These are phyloP conservation scores for Pythium oligandrum DNA, from an alignment of 352 stramenopile genomes.

Conservation along the genomic window DNA sequence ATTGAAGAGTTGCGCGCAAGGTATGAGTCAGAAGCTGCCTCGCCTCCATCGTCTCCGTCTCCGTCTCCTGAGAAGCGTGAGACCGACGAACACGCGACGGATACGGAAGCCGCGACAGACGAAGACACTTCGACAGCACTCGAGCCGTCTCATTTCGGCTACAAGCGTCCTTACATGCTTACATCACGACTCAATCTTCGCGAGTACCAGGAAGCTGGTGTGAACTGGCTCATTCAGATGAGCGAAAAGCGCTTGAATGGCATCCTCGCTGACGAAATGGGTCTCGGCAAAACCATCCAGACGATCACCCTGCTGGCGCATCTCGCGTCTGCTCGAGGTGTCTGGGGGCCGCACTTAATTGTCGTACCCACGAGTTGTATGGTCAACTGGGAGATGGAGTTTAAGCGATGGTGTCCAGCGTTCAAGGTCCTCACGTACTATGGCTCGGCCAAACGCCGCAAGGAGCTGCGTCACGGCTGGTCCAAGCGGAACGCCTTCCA, in stretches of 20 bases:
- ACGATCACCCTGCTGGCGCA: slow-evolving; percentile 98
- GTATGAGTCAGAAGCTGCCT: too few species aligned
- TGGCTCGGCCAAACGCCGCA: slow-evolving; percentile 94
- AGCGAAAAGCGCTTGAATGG: slow-evolving; percentile 96
- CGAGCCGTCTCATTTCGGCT: slow-evolving; percentile 17
- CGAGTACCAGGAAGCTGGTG: slow-evolving; percentile 79
- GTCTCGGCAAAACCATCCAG: slow-evolving; percentile 97
- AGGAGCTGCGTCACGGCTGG: slow-evolving; percentile 91
- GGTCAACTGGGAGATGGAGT: slow-evolving; percentile 99
- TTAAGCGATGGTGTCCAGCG: slow-evolving; percentile 96
- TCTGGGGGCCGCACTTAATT: slow-evolving; percentile 98
- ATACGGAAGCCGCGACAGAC: too few species aligned
- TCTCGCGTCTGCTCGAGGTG: slow-evolving; percentile 83
- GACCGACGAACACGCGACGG: too few species aligned
- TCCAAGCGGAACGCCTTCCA: slow-evolving; percentile 96
- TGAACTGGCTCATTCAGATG: slow-evolving; percentile 99
- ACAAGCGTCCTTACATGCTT: slow-evolving; percentile 66
- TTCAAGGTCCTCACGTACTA: slow-evolving; percentile 99
- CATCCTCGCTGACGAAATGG: slow-evolving; percentile 98
- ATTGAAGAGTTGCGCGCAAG: slow-evolving; percentile 54
- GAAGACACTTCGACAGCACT: not conserved
- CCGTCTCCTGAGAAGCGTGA: too few species aligned
- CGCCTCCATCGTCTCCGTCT: too few species aligned
- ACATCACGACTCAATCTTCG: slow-evolving; percentile 58
- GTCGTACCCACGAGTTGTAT: slow-evolving; percentile 97